Conservation (phyloP, 108 stramenopile species). For the Schizochytrium sp. region DNA sequence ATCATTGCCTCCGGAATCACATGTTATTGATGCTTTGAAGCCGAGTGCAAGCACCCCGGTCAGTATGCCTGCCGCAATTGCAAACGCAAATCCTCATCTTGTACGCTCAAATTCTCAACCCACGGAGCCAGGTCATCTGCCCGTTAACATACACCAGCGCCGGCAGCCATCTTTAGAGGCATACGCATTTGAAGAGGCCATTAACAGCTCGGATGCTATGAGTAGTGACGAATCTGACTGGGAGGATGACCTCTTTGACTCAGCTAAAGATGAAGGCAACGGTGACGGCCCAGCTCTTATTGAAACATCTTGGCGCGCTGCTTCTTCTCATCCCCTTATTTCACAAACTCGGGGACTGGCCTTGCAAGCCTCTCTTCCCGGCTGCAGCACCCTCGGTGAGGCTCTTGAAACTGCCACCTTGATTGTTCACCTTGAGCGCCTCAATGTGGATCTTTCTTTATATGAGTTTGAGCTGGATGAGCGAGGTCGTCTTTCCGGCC, state of each 20-base stretch:
- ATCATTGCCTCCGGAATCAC: background rate
- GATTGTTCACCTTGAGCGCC: constrained; percentile 40
- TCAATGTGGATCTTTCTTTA: constrained; percentile 7
- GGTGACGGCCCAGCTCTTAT: constrained; percentile 2
- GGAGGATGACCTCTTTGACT: background rate
- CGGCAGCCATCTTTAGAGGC: constrained; percentile 2
- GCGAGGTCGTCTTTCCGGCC: background rate
- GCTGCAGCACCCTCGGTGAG: background rate
- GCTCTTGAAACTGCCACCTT: background rate
- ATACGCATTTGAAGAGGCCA: background rate
- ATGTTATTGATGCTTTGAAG: too few species aligned
- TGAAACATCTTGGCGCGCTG: background rate
- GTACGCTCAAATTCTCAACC: too few species aligned
- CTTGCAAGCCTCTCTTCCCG: background rate
- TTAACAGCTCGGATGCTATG: constrained; percentile 14
- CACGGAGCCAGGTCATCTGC: background rate
- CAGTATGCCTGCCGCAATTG: too few species aligned
- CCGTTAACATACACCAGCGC: background rate
- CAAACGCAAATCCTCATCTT: too few species aligned
- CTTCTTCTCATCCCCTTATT: background rate
- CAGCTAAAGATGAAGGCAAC: background rate
- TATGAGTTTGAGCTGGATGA: background rate
- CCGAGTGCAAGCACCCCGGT: too few species aligned
- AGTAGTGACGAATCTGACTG: constrained; percentile 3
- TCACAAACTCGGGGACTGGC: background rate